A percentile compares a stretch with the other conserved stretches of the same genome.
phyloP scores from a whole-genome alignment of 1,139 yeast species.

The Pichia sp. region DNA sequence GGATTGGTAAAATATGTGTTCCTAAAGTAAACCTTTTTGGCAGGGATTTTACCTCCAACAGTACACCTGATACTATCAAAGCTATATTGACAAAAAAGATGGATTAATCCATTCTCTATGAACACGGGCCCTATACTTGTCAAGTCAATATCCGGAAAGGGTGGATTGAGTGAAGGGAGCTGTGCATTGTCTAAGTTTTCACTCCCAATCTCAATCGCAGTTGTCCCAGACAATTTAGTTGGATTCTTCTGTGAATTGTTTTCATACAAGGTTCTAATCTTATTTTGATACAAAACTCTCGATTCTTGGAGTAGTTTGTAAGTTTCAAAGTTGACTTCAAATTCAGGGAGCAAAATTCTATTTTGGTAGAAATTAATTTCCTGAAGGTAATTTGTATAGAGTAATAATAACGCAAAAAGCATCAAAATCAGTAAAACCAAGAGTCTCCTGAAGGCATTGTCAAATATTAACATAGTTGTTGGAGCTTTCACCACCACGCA shows the following conservation, averaged over 20 bases:
- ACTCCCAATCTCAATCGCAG: background rate
- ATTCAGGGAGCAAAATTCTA: conserved; percentile 16
- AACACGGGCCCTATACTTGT: conserved; percentile 23
- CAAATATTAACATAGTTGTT: conserved; percentile 11
- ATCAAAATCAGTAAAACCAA: conserved; percentile 16
- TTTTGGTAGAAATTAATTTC: conserved; percentile 21
- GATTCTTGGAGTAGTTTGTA: conserved; percentile 17
- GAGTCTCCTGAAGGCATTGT: conserved; percentile 15
- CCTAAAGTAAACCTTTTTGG: conserved; percentile 19
- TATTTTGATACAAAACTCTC: conserved; percentile 4
- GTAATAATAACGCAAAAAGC: conserved; percentile 17
- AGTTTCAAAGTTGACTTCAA: conserved; percentile 17
- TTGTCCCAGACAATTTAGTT: too few relatives aligned
- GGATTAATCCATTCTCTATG: conserved; percentile 22
- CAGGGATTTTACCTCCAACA: conserved; percentile 20
- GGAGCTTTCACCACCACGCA: too few relatives aligned
- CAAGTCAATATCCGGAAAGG: conserved; percentile 22
- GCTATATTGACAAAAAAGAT: conserved; percentile 19
- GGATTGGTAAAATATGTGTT: conserved; percentile 20
- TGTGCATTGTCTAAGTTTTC: background rate
- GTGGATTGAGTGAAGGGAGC: conserved; percentile 17
- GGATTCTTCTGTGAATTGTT: too few relatives aligned
- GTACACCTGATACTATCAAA: conserved; percentile 20
- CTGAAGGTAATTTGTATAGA: conserved; percentile 22
- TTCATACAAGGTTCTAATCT: too few relatives aligned